These are phyloP conservation scores for Epithemia pelagica DNA, from an alignment of 108 stramenopile species.

Conservation along the genomic window DNA sequence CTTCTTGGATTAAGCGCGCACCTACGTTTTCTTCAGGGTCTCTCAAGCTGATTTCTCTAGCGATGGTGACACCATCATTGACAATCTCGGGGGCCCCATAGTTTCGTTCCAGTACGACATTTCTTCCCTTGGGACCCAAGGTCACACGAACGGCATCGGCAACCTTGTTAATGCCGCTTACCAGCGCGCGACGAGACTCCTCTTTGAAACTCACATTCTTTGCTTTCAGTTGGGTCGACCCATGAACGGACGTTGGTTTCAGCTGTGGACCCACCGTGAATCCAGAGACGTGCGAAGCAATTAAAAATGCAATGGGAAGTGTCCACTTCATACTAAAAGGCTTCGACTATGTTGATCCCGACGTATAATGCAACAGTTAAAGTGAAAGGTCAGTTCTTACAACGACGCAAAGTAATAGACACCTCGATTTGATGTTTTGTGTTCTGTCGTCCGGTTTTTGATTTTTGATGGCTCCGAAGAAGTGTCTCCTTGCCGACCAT, in stretches of 20 bases:
- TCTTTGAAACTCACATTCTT: constrained; percentile 88
- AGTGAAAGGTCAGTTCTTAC: no score
- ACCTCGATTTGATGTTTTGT: no score
- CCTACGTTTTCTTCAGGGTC: constrained; percentile 94
- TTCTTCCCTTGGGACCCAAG: constrained; percentile 94
- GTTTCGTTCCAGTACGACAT: constrained; percentile 92
- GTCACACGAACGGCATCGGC: constrained; percentile 97
- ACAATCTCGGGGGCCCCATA: constrained; percentile 97
- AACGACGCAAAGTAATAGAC: no score
- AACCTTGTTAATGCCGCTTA: constrained; percentile 90
- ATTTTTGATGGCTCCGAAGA: no score
- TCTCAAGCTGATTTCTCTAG: constrained; percentile 73
- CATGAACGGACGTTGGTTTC: no score
- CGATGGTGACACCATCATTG: constrained; percentile 96
- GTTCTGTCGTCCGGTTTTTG: no score
- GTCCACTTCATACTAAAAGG: constrained; percentile 1
- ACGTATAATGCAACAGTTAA: no score
- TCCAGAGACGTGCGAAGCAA: no score
- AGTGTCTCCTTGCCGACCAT: no score
- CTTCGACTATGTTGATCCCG: no score
- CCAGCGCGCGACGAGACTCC: constrained; percentile 81
- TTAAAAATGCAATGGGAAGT: not conserved
- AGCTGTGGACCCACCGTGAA: no score
- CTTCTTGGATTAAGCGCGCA: constrained; percentile 89
- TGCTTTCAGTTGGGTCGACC: constrained; percentile 25